Evolutionary conservation across 257 asterid genomes (phyloP).

Genomic region (Solanum sitiens): DNA sequence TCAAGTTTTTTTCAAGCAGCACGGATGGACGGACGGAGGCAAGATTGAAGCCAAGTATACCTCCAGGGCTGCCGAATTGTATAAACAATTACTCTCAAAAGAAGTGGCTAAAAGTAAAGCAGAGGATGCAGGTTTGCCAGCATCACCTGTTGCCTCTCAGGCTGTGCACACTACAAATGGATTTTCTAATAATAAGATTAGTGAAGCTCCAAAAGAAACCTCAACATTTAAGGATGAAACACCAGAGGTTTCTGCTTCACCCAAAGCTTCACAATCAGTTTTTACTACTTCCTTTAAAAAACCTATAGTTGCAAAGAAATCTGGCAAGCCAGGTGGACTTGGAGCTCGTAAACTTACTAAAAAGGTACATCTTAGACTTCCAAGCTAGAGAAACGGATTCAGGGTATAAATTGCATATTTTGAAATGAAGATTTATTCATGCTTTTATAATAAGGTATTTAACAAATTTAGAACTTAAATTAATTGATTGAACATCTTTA

Average conservation of each 20-base stretch:
- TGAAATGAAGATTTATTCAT: neutral
- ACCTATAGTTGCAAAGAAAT: constrained; percentile 68
- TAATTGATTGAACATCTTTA: constrained; percentile 2
- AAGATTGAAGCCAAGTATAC: constrained; percentile 91
- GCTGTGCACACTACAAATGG: constrained; percentile 53
- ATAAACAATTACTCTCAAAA: constrained; percentile 73
- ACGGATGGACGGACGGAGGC: constrained; percentile 97
- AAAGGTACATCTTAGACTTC: constrained; percentile 40
- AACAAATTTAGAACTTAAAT: neutral
- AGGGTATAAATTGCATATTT: neutral
- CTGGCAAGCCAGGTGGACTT: constrained; percentile 82
- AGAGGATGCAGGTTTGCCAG: constrained; percentile 60
- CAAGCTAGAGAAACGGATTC: neutral
- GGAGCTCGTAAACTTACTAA: constrained; percentile 88
- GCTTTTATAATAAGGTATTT: neutral
- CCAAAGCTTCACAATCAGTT: constrained; percentile 54
- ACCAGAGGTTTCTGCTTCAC: constrained; percentile 48
- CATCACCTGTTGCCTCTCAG: constrained; percentile 69
- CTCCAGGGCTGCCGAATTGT: constrained; percentile 96
- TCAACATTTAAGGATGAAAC: constrained; percentile 35
- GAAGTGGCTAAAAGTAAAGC: constrained; percentile 88
- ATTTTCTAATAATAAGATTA: constrained; percentile 35
- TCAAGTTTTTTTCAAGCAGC: constrained; percentile 92
- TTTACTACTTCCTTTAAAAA: constrained; percentile 46
- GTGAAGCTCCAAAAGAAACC: constrained; percentile 39